Evolutionary conservation across 805 yeast genomes (phyloP).

Genomic region (Myxozyma neotropica): DNA sequence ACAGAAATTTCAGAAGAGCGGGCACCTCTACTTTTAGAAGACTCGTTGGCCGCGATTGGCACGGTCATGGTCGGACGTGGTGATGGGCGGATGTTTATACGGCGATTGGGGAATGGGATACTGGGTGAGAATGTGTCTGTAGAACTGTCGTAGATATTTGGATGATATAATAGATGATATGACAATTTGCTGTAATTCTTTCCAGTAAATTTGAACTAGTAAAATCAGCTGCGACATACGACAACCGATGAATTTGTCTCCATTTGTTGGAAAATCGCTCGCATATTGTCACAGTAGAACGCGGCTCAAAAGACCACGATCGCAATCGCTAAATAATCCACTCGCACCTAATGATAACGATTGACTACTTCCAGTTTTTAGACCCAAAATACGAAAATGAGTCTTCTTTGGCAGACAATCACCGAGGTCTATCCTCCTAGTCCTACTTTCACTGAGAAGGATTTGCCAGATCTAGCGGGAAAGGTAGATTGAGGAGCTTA

Average conservation of each 20-base stretch:
- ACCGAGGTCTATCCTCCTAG: conserved; percentile 30
- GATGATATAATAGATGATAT: no score
- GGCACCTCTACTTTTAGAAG: conserved; percentile 14
- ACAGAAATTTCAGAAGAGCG: conserved; percentile 17
- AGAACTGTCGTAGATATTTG: conserved; percentile 7
- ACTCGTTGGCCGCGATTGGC: conserved; percentile 25
- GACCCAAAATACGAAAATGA: neutral
- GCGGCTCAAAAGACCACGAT: conserved; percentile 2
- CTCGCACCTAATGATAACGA: no score
- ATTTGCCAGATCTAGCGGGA: conserved; percentile 26
- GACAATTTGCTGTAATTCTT: no score
- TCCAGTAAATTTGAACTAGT: no score
- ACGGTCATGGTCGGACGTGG: conserved; percentile 35
- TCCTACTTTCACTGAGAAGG: conserved; percentile 28
- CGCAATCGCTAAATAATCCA: no score
- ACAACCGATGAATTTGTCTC: no score
- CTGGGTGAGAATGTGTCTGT: conserved; percentile 15
- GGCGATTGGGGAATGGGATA: conserved; percentile 18
- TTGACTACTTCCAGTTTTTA: neutral
- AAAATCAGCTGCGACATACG: no score
- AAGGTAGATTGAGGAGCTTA: conserved; percentile 9
- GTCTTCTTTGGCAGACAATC: conserved; percentile 25
- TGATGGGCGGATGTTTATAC: conserved; percentile 29
- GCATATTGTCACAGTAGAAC: neutral
- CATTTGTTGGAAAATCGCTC: no score